phyloP scores from a whole-genome alignment of 768 basidiomycete species.

The Pulveroboletus sp. region DNA sequence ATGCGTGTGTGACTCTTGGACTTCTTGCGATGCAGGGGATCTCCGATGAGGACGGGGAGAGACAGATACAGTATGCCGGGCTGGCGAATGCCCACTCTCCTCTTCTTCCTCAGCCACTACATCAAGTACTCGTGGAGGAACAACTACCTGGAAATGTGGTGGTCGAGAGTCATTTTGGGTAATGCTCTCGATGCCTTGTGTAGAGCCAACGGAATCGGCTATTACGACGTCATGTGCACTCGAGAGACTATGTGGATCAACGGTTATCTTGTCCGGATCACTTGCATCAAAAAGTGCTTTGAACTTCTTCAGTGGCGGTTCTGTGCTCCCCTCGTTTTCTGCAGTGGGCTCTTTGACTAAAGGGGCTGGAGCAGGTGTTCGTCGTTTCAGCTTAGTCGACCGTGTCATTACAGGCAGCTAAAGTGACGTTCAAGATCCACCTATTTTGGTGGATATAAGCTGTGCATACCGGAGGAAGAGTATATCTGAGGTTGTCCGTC shows the following conservation, averaged over 20 bases:
- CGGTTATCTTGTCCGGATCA: constrained; percentile 42
- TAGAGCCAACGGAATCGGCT: constrained; percentile 10
- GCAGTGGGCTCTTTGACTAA: constrained; percentile 15
- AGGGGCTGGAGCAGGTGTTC: constrained; percentile 35
- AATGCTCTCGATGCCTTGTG: constrained; percentile 18
- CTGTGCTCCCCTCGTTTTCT: constrained; percentile 22
- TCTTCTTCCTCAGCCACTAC: constrained; percentile 58
- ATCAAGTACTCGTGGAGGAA: constrained; percentile 21
- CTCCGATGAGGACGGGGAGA: neutral
- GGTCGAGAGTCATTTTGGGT: constrained; percentile 26
- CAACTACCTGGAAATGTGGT: constrained; percentile 1
- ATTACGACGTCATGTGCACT: constrained; percentile 9
- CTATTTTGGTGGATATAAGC: neutral
- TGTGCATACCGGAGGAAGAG: constrained; percentile 24
- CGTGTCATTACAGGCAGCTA: constrained; percentile 41
- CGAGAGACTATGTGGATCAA: constrained; percentile 18
- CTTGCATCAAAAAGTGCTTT: constrained; percentile 66
- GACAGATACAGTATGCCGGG: neutral
- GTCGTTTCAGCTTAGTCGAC: constrained; percentile 49
- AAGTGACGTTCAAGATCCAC: neutral
- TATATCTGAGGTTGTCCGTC: constrained; percentile 9
- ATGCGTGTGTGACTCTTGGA: neutral
- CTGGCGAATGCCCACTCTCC: constrained; percentile 24
- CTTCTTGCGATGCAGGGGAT: constrained; percentile 1
- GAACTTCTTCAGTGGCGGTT: constrained; percentile 66